A percentile compares a stretch with the other conserved stretches of the same genome.
These are phyloP conservation scores for Colletotrichum viniferum DNA, from an alignment of 2,329 filamentous ascomycete species.

Conservation along the genomic window DNA sequence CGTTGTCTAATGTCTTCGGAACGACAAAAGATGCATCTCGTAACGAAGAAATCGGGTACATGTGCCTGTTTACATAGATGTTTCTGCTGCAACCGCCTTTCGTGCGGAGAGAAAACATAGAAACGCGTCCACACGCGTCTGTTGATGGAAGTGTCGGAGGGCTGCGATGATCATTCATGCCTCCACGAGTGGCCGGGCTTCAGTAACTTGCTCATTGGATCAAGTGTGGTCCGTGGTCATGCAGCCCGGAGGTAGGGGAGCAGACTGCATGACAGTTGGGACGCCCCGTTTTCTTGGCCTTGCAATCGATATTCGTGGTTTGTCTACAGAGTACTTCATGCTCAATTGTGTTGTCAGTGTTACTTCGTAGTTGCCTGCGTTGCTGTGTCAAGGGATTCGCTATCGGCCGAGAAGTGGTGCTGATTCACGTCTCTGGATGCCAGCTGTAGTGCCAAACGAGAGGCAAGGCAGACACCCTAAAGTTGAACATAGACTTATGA, in stretches of 20 bases:
- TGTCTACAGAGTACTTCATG: not conserved
- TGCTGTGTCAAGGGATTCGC: not conserved
- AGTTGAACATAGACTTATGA: not conserved
- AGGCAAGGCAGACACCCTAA: not conserved
- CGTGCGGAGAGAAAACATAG: not conserved
- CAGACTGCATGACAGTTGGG: not conserved
- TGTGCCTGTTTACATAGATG: not conserved
- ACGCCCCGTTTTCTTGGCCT: not conserved
- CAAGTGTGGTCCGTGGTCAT: not conserved
- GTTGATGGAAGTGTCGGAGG: not conserved
- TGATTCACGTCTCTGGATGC: not conserved
- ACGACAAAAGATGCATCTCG: not conserved
- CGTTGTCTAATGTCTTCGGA: not conserved
- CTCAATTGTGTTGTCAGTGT: not conserved
- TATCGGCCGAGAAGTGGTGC: not conserved
- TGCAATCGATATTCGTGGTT: not conserved
- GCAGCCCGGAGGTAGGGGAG: not conserved
- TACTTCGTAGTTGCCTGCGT: not conserved
- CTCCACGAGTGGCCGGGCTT: not conserved
- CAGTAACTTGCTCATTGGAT: not conserved
- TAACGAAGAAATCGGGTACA: not conserved
- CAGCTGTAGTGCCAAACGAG: not conserved
- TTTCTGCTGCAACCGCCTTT: not conserved
- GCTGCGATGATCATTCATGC: constrained; percentile 12
- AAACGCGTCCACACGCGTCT: not conserved